These are phyloP conservation scores for Candida maesae DNA, from an alignment of 805 yeast species.

Conservation along the genomic window DNA sequence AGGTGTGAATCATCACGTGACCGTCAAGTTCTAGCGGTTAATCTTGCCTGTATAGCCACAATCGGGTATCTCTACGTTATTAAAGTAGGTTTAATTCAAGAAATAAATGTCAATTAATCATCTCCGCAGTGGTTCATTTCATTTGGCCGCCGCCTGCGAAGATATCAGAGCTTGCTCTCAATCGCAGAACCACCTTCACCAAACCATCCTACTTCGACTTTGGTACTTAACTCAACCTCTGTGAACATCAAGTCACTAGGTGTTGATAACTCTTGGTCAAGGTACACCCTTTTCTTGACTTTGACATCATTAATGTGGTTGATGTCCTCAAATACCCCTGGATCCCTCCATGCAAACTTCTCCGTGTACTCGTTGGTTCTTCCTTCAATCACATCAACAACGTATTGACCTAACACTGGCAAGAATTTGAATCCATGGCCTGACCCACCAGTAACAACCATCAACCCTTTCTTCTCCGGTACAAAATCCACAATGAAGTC, in stretches of 20 bases:
- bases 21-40: no score
- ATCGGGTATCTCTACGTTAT: no score
- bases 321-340: slow-evolving; percentile 26
- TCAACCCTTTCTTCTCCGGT: slow-evolving; percentile 25
- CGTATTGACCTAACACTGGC: slow-evolving; percentile 30
- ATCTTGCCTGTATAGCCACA: no score
- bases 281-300: slow-evolving; percentile 23
- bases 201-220: background rate
- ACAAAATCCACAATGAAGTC: slow-evolving; percentile 27
- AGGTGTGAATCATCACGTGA: no score
- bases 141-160: no score
- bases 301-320: slow-evolving; percentile 12
- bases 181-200: no score
- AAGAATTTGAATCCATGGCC: slow-evolving; percentile 34
- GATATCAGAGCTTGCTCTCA: no score
- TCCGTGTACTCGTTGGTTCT: slow-evolving; percentile 29
- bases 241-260: slow-evolving; percentile 16
- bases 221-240: slow-evolving; percentile 3
- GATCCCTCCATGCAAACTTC: slow-evolving; percentile 33
- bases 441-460: slow-evolving; percentile 32
- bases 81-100: no score
- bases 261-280: slow-evolving; percentile 28
- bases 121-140: no score
- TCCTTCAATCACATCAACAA: slow-evolving; percentile 32
- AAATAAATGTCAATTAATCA: no score